Conservation (phyloP, 495 filamentous ascomycete species). For the Tuber microsphaerosporum region DNA sequence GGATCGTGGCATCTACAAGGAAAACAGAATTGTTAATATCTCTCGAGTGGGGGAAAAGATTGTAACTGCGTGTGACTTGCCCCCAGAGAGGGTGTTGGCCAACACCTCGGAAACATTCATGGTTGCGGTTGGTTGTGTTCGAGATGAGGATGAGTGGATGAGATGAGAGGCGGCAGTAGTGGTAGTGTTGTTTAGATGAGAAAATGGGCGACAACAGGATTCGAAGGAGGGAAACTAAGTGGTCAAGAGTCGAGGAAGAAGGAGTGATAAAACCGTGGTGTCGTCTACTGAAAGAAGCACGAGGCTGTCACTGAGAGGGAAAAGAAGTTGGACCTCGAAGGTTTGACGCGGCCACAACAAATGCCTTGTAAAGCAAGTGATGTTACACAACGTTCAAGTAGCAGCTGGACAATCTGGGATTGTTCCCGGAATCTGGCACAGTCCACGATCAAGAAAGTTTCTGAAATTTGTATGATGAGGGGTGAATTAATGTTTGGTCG, state of each 20-base stretch:
- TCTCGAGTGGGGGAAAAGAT: slow-evolving; percentile 18
- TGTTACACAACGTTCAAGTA: slow-evolving; percentile 31
- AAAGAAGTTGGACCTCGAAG: slow-evolving; percentile 34
- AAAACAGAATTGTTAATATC: slow-evolving; percentile 18
- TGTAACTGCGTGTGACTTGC: slow-evolving; percentile 48
- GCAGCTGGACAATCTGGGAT: slow-evolving; percentile 32
- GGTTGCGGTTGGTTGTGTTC: slow-evolving; percentile 42
- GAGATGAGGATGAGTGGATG: slow-evolving; percentile 34
- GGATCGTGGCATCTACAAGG: slow-evolving; percentile 70
- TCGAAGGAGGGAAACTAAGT: not conserved
- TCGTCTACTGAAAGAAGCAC: slow-evolving; percentile 40
- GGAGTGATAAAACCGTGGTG: slow-evolving; percentile 25
- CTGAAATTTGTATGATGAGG: slow-evolving; percentile 26
- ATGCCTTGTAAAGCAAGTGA: slow-evolving; percentile 35
- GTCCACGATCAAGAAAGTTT: slow-evolving; percentile 22
- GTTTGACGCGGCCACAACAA: slow-evolving; percentile 40
- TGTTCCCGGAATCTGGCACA: slow-evolving; percentile 32
- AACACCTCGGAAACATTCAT: slow-evolving; percentile 83
- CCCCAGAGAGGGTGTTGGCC: slow-evolving; percentile 81
- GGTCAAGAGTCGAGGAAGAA: slow-evolving; percentile 18
- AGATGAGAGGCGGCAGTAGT: slow-evolving; percentile 21
- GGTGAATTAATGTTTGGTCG: slow-evolving; percentile 23
- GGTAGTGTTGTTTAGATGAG: not conserved
- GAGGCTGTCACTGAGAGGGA: slow-evolving; percentile 31
- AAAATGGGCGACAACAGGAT: not conserved